phyloP scores from a whole-genome alignment of 441 rosid species.

The Aleurites moluccanus region DNA sequence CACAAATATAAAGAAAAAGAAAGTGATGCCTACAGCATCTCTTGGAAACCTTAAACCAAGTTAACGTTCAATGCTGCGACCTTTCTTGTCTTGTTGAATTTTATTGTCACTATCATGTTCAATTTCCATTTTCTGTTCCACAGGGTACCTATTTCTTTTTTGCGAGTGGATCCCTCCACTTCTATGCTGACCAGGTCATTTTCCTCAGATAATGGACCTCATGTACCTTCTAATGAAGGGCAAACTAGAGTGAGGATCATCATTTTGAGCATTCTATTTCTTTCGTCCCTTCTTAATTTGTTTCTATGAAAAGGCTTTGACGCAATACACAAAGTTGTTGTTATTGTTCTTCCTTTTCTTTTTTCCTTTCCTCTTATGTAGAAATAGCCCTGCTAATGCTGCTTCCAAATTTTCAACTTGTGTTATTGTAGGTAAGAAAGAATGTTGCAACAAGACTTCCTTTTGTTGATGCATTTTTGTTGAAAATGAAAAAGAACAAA shows the following conservation, averaged over 20 bases:
- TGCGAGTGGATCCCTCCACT: conserved; percentile 19
- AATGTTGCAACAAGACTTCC: conserved; percentile 29
- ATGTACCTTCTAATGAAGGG: not conserved
- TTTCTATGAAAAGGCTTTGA: not conserved
- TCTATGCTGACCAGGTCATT: conserved; percentile 25
- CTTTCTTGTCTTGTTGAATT: not conserved
- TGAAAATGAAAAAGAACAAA: conserved; percentile 40
- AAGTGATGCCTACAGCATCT: not conserved
- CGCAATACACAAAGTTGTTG: not conserved
- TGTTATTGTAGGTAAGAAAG: conserved; percentile 8
- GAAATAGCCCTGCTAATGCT: not conserved
- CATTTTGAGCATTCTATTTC: not conserved
- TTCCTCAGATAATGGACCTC: conserved; percentile 27
- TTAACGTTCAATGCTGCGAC: not conserved
- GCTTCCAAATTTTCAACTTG: not conserved
- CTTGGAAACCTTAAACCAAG: conserved; percentile 1
- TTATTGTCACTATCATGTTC: not conserved
- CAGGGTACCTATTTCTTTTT: conserved; percentile 26
- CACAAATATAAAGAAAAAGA: not conserved
- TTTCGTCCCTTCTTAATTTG: not conserved
- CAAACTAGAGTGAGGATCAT: conserved; percentile 1
- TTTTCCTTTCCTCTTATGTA: not conserved
- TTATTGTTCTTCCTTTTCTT: not conserved
- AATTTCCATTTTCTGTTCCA: not conserved
- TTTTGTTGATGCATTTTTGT: conserved; percentile 55